These are phyloP conservation scores for Dioscorea dumetorum DNA, from an alignment of 106 monocot species.

Conservation along the genomic window DNA sequence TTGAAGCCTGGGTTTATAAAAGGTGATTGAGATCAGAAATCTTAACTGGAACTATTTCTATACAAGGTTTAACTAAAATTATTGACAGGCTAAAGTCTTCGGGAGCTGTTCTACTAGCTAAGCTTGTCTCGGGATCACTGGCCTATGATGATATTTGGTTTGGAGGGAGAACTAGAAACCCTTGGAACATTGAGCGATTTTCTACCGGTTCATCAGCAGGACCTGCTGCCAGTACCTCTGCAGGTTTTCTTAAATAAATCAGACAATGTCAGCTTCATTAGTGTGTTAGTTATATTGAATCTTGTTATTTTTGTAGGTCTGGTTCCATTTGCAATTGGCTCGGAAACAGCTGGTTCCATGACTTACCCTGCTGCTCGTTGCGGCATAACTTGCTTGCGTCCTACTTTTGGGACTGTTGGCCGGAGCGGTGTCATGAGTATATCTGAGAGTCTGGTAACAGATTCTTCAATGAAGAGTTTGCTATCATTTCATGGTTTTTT, in stretches of 20 bases:
- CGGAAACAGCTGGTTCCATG: conserved; percentile 90
- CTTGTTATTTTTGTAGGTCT: conserved; percentile 2
- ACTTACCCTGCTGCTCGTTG: conserved; percentile 87
- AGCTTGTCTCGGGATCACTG: conserved; percentile 87
- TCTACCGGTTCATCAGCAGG: conserved; percentile 97
- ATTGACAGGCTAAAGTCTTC: conserved; percentile 55
- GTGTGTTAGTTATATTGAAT: background rate
- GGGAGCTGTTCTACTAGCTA: conserved; percentile 82
- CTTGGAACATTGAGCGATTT: conserved; percentile 89
- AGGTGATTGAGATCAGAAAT: conserved; percentile 30
- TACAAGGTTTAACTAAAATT: background rate
- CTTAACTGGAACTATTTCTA: background rate
- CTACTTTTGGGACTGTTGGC: conserved; percentile 94
- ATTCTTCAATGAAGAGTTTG: background rate
- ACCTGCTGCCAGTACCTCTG: conserved; percentile 87
- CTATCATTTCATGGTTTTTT: background rate
- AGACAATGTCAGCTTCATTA: background rate
- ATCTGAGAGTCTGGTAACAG: conserved; percentile 85
- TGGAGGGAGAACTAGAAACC: conserved; percentile 89
- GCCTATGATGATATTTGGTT: conserved; percentile 99
- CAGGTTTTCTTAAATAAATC: conserved; percentile 34
- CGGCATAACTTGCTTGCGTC: conserved; percentile 75
- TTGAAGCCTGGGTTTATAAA: conserved; percentile 91
- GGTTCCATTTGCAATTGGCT: conserved; percentile 95
- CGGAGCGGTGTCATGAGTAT: conserved; percentile 93